phyloP scores from a whole-genome alignment of 441 rosid species.

The Croton laevigatus region DNA sequence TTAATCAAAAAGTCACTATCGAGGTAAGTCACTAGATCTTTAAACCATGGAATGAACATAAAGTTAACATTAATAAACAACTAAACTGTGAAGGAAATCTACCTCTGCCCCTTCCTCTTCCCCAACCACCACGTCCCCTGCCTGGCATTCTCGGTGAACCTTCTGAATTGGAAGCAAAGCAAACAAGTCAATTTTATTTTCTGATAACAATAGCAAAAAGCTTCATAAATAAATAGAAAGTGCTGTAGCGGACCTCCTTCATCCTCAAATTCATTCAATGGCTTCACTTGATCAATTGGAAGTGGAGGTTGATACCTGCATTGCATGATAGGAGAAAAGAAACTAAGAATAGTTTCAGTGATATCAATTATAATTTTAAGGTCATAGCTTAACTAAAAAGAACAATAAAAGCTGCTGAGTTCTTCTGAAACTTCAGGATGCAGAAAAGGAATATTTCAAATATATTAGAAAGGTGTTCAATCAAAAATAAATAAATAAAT shows the following conservation, averaged over 20 bases:
- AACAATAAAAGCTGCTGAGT: neutral
- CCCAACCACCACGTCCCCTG: conserved; percentile 26
- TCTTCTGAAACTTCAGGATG: neutral
- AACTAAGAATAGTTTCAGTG: neutral
- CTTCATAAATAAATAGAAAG: neutral
- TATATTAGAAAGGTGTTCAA: neutral
- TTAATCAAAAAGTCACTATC: too few relatives aligned
- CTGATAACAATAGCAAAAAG: neutral
- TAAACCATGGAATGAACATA: neutral
- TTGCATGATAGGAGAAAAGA: neutral
- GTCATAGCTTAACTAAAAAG: neutral
- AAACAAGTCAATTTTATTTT: neutral
- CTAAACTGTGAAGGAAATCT: conserved; percentile 1
- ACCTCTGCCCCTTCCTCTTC: conserved; percentile 38
- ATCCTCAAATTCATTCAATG: conserved; percentile 33
- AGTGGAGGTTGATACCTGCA: conserved; percentile 48
- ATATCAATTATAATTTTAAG: neutral
- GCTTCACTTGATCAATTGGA: conserved; percentile 44
- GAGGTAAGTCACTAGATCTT: neutral
- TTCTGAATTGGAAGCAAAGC: conserved; percentile 17
- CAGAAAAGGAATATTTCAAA: neutral
- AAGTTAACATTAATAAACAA: neutral
- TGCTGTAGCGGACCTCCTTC: conserved; percentile 35
- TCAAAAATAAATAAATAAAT: neutral
- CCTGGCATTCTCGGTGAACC: conserved; percentile 26